phyloP scores from a whole-genome alignment of 352 stramenopile species.

The Blastocystis sp. region DNA sequence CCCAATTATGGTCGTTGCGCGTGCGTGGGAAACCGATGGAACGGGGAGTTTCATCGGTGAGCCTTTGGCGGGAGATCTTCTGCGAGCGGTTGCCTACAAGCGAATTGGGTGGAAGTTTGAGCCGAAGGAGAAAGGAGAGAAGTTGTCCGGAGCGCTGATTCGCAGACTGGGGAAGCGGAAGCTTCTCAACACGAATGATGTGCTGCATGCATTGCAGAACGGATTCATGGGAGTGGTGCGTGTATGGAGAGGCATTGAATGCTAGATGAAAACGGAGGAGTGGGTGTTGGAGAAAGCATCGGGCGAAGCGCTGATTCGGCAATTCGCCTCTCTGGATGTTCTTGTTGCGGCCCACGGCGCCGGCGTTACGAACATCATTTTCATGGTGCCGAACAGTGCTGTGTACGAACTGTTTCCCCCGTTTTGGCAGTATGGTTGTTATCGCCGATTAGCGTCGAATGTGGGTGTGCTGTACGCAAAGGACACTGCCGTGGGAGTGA shows the following conservation, averaged over 20 bases:
- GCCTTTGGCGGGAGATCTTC: conserved; percentile 23
- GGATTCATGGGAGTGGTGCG: background rate
- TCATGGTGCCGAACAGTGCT: conserved; percentile 55
- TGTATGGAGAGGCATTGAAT: background rate
- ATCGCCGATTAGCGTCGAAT: conserved; percentile 33
- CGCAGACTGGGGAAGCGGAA: conserved; percentile 15
- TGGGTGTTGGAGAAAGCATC: conserved; percentile 27
- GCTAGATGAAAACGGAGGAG: background rate
- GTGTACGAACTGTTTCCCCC: conserved; percentile 55
- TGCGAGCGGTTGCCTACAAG: conserved; percentile 25
- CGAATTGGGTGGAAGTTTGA: background rate
- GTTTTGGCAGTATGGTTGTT: conserved; percentile 56
- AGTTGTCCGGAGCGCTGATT: conserved; percentile 9
- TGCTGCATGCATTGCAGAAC: background rate
- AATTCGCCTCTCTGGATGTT: conserved; percentile 16
- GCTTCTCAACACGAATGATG: conserved; percentile 15
- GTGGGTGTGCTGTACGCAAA: background rate
- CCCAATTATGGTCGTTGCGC: conserved; percentile 2
- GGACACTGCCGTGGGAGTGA: conserved; percentile 21
- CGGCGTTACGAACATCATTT: conserved; percentile 36
- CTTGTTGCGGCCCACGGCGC: conserved; percentile 49
- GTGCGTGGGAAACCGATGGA: conserved; percentile 39
- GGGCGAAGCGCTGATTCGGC: conserved; percentile 20
- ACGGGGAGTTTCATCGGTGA: conserved; percentile 27
- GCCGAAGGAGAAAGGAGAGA: background rate